Base-by-base conservation (phyloP, 371 early-diverging fungal genomes). In the Mucor ambiguus region DNA sequence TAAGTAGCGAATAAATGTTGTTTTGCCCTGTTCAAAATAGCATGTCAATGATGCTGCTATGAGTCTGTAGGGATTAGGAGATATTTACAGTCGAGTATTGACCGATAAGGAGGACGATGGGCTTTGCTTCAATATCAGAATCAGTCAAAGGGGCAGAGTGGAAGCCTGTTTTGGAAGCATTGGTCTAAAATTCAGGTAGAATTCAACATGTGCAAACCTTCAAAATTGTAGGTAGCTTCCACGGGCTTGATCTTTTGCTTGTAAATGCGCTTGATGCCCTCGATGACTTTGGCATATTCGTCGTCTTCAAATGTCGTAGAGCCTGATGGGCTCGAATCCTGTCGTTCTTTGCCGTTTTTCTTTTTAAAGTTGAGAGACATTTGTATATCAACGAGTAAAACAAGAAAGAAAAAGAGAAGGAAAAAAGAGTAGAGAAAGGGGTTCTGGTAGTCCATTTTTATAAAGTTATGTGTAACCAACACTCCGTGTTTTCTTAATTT, bases 101-200 rank as follows among this genome's bases (percentile, higher is more conserved):
- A 26, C 95, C 95, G 71, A 95, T 74, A 22, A 95, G 76, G 11
- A 95, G 76, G 1, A 95, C 92, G 75, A 94, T 92, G 7, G 95
- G 95, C 68, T 92, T 91, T 16, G 95, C 92, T 57, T 83, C 83
- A 63, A 94, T 92, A 74, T 94, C 94, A 41, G 91, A 87, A 56
- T 91, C 86, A 5, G 93, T 90, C 64, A 93, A 77, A 28, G 90
- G 90, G 3, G 89, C 81, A 41, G 92, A 92, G 66, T 92, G 91
- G 66, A 93, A 93, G 1, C 86, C 86, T 82, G 38, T 61, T 54
- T 2, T 12, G 11, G 33, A 8, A 56, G 56, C 33, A 52, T 52
- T 52, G 28, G 24, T 52, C 24, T 14, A 52, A 24, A 24, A 24
- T 48, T 6, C 22, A 24, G 16, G 26, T 28, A 8, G 3, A 52